Evolutionary conservation across 1,284 basidiomycete species (phyloP), one percentile per base, ranked within the genome.

Genomic region (Peniophora sp.): DNA sequence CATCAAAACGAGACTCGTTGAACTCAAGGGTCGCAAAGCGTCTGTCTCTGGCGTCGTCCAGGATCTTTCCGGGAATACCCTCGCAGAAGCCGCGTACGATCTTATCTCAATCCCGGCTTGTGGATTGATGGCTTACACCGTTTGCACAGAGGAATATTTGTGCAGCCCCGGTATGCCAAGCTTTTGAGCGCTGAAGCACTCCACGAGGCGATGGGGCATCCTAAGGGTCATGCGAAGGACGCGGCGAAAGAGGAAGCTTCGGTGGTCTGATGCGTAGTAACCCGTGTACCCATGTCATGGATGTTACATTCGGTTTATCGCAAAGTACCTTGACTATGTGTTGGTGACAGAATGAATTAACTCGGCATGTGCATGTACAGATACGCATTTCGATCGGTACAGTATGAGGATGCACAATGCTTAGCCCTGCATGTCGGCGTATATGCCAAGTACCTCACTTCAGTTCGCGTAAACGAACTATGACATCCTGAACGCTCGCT

Each of bases 161-260:
- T 95, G 17, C 90, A 95, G 61, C 92, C 92, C 5, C 82, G 80
- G 58, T 91, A 90, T 61, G 88, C 92, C 1, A 81, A 82, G 57
- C 74, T 90, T 47, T 71, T 93, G 36, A 79, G 79, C 58, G 77
- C 68, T 6, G 27, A 32, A 32, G 27, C 27, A 32, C 12, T 32
- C 5, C 27, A 32, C 27, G 27, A 32, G 27, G 27, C 27, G 27
- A 32, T 32, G 27, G 27, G 27, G 12, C 27, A 32, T 32, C 27
- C 27, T 32, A 32, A 5, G 27, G 27, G 27, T 6, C 27, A 32
- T 32, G 27, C 27, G 27, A 32, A 12, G 12, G 27, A 32, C 27
- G 27, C 27, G 27, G 12, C 27, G 6, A 32, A 32, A 12, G 27
- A 32, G 27, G 27, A 32, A 32, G 27, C 12, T 32, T 32, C 27